Percentiles rank a stretch among this genome's conserved stretches.
phyloP scores from a whole-genome alignment of 441 rosid species.

The Euphorbia celastroides region DNA sequence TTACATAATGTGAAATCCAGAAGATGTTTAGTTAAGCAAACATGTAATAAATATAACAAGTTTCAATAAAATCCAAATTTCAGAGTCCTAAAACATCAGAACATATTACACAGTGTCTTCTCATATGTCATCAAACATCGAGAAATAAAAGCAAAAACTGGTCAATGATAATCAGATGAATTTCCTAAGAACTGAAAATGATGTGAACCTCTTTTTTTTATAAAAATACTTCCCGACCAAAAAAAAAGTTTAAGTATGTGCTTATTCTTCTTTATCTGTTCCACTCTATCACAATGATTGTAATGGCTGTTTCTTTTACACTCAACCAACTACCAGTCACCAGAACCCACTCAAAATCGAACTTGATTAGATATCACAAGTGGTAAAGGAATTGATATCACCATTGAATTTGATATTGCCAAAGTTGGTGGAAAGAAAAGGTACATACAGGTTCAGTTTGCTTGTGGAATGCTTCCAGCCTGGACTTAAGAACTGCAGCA shows the following conservation, averaged over 20 bases:
- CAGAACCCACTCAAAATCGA: background rate
- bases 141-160: background rate
- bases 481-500: conserved; percentile 76
- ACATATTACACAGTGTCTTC: background rate
- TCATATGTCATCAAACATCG: background rate
- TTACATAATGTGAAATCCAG: background rate
- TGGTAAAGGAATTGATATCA: conserved; percentile 9
- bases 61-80: background rate
- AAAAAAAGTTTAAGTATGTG: background rate
- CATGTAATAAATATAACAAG: background rate
- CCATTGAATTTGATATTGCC: background rate
- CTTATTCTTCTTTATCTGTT: background rate
- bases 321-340: background rate
- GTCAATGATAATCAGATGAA: background rate
- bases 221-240: background rate
- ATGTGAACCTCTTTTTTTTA: background rate
- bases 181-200: background rate
- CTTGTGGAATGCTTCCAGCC: conserved; percentile 90
- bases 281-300: background rate
- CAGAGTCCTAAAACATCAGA: background rate
- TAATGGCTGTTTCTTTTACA: background rate
- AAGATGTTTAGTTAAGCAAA: background rate
- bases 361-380: background rate
- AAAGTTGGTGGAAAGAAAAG: conserved; percentile 3
- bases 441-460: conserved; percentile 80